Percentiles rank a stretch among this genome's conserved stretches.
These are phyloP conservation scores for Salix caprea DNA, from an alignment of 345 rosid species.

Conservation along the genomic window DNA sequence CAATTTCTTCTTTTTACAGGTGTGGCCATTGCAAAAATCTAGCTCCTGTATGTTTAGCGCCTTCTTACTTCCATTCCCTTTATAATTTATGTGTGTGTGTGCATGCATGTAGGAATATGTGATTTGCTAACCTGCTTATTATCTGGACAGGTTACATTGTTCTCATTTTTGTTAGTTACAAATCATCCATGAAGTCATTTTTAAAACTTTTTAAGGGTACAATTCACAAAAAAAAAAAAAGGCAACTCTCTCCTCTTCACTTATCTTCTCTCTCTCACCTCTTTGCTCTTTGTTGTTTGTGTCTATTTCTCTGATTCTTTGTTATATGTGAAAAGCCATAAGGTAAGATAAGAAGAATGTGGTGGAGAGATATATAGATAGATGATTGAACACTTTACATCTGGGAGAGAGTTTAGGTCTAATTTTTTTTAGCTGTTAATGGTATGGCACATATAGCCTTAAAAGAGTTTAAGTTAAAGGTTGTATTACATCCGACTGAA, in stretches of 20 bases:
- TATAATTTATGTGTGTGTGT: neutral
- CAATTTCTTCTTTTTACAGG: conserved; percentile 46
- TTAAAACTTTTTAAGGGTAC: neutral
- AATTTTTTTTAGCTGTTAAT: neutral
- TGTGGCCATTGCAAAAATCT: conserved; percentile 98
- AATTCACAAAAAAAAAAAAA: neutral
- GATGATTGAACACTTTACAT: neutral
- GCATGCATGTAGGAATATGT: neutral
- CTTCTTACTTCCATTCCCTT: neutral
- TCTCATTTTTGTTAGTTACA: neutral
- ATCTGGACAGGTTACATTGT: neutral
- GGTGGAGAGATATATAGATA: neutral
- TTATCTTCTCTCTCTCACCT: neutral
- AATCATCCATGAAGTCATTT: neutral
- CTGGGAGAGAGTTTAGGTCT: neutral
- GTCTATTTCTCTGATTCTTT: neutral
- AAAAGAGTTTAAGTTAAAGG: neutral
- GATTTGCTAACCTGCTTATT: neutral
- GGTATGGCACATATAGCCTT: neutral
- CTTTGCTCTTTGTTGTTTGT: neutral
- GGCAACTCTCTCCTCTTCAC: neutral
- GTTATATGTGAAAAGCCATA: neutral
- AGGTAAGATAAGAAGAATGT: neutral
- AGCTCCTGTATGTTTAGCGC: conserved; percentile 72
- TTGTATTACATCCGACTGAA: neutral